Evolutionary conservation across 2,329 filamentous ascomycete genomes (phyloP), one percentile per base, ranked within the genome.

Genomic region (Phyllosticta capitalensis): DNA sequence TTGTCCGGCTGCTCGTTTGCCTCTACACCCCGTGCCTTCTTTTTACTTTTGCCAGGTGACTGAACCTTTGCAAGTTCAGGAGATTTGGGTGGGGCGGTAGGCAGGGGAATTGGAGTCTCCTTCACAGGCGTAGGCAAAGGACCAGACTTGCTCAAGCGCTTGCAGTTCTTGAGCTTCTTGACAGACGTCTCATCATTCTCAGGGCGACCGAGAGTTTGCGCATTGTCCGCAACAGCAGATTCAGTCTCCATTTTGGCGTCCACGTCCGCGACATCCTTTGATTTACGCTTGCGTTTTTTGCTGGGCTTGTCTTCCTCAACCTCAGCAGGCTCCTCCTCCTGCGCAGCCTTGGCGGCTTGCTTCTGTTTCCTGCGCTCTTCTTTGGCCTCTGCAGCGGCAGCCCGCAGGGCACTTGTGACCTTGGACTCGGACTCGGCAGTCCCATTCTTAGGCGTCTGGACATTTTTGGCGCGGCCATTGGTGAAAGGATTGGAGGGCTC

Each of bases 261-360:
- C 9, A 50, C 5, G 20, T n/a, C 2, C 2, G 54, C 38, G 53
- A 48, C 30, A 10, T 56, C 58, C 20, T 56, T 54, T 4, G 53
- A 49, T 20, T 53, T 60, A 26, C 54, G 55, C 58, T 60, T 60
- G 48, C 58, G 53, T 20, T 60, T 60, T 49, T 60, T 60, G 10
- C 17, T 56, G 9, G 28, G 19, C 21, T 54, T 52, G 9, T 55
- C 26, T 9, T 50, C 49, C 21, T 12, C 28, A 26, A 20, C 28
- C 12, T 52, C 52, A 26, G 26, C 45, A 26, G 38, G 19, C 5
- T 10, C 7, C 17, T 21, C 14, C 19, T 19, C 51, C n/a, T 49
- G 20, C 17, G 50, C 24, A 3, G 45, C 57, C 10, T 55, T 59
- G 7, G 30, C 55, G 20, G 38, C 17, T n/a, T 55, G 38, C 49